Base-by-base conservation (phyloP, 2,329 filamentous ascomycete species). In the Cladosporium sp. region DNA sequence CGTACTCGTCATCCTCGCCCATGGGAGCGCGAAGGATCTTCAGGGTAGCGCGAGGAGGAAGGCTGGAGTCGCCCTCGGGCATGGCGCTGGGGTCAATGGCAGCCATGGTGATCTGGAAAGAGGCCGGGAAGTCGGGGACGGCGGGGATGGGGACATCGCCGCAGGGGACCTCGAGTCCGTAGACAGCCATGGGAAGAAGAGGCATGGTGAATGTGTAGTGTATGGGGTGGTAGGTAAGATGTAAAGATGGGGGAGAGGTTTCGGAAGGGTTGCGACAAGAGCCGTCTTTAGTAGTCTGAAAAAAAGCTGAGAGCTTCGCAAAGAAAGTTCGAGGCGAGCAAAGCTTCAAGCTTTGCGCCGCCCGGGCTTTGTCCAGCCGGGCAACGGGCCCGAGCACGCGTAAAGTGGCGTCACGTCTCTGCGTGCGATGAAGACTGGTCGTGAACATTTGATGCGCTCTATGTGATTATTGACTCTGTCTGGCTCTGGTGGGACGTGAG, bases 91-190 rank as follows among this genome's bases (percentile, higher is more conserved):
- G 94, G 73, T 99, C 93, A 73, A 99, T 88, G 64, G 94, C 94
- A 69, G 95, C 94, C 94, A 99, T 99, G 70, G 92, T 97, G 71
- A 99, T 91, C 74, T 91, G 91, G 79, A 97, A 95, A 74, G 89
- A 89, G 60, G 91, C 90, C 71, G 90, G 89, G 69, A 93, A 87
- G 65, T 93, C 86, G 62, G 86, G 82, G 62, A 86, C 80, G 58
- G 90, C 91, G 65, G 90, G 88, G 68, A 97, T 85, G 74, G 94
- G 80, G 73, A 91, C 80, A 76, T 90, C 90, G 71, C 89, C 90
- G 67, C 90, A 83, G 67, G 91, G 91, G 76, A 97, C 89, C 80
- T 91, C 87, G 66, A 97, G 88, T 77, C 92, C 91, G 74, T 94
- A 99, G 73, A 97, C 82, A 74, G 89, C 90, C 75, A 94, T 89